Percentiles rank a stretch among this genome's conserved stretches.
phyloP scores from a whole-genome alignment of 164 flowering plant species.

The Paratinospora sagittata region DNA sequence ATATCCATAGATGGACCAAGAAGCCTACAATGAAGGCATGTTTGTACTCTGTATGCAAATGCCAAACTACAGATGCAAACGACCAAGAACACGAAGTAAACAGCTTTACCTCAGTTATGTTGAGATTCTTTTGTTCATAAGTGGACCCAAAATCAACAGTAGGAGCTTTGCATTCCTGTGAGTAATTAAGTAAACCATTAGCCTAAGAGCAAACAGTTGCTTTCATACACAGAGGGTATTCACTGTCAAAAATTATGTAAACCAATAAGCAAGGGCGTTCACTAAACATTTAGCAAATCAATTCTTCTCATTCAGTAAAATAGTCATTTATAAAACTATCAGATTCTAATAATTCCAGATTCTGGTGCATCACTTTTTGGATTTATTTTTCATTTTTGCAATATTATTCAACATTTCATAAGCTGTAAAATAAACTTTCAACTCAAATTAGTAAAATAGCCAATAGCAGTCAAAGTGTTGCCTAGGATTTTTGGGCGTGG shows the following conservation, averaged over 20 bases:
- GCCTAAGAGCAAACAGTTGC: background rate
- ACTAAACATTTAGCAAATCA: background rate
- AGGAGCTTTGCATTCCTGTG: slow-evolving; percentile 37
- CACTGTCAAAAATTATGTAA: no score
- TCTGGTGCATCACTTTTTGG: background rate
- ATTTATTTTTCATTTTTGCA: background rate
- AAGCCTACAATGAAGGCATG: background rate
- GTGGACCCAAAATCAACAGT: slow-evolving; percentile 56
- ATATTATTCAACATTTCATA: background rate
- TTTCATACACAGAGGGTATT: no score
- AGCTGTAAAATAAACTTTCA: background rate
- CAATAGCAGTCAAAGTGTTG: background rate
- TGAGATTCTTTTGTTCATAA: slow-evolving; percentile 41
- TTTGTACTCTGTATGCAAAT: background rate
- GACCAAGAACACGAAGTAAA: slow-evolving; percentile 4
- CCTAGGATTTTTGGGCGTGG: background rate
- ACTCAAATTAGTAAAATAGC: background rate
- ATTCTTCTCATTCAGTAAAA: background rate
- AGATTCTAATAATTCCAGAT: background rate
- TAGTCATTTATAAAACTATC: background rate
- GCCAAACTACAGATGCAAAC: background rate
- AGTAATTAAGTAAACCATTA: background rate
- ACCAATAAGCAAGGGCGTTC: background rate
- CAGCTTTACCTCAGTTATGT: slow-evolving; percentile 58
- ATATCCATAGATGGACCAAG: background rate